Evolutionary conservation across 768 basidiomycete genomes (phyloP), one percentile per base, ranked within the genome.

Genomic region (Cystobasidium onofrii): DNA sequence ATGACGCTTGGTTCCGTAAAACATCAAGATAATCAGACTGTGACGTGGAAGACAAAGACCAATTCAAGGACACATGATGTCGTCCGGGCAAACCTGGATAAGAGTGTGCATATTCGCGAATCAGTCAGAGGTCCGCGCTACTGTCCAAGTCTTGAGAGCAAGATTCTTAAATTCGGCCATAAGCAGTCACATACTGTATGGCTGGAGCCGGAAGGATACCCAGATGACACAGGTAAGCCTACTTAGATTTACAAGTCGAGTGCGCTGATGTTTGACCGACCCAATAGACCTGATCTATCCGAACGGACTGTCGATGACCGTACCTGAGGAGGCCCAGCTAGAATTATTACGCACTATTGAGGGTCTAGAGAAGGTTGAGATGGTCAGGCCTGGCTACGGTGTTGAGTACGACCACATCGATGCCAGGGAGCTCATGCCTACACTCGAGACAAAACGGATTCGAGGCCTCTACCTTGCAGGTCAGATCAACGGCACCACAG

Each of bases 401-500:
- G 91, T 95, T 36, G 91, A 95, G 80, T 95, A 95, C 76, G 92
- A 95, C 78, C 88, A 91, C 55, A 64, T 95, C 13, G 91, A 95
- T 82, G 89, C 92, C 10, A 83, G 90, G 25, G 92, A 93, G 76
- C 84, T 95, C 43, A 83, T 82, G 34, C 83, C 86, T 20, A 91
- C 90, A 0, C 83, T 95, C 69, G 89, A 95, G 81, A 93, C 92
- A 0, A 91, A 91, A 79, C 85, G 89, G 33, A 89, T 94, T 50
- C 83, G 89, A 86, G 91, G 91, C 0, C 84, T 94, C 1, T 94
- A 89, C 81, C 86, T 94, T 25, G 90, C 91, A 0, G 91, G 92
- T 1, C 91, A 94, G 80, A 94, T 94, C 78, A 94, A 93, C 76
- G 89, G 89, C 84, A 95, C 92, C 0, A 95, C 92, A 1, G 92